Evolutionary conservation across 257 asterid species (phyloP), one percentile per base, ranked within the genome.

Genomic region (Cynanchum wilfordii): DNA sequence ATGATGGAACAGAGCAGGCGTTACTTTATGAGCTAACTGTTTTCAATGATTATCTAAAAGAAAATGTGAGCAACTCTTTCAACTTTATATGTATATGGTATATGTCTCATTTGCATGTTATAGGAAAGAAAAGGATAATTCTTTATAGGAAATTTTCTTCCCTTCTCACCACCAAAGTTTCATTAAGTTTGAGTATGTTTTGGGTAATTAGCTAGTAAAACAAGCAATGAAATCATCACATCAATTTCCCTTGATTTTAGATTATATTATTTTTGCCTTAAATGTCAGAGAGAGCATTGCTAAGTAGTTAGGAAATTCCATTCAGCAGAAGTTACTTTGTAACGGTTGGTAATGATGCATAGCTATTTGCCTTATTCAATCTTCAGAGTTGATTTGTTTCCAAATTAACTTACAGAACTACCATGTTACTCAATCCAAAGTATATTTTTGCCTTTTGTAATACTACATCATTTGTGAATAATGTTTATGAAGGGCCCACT

Each of bases 1-100:
- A 65, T 75, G 99, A 92, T 80, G 96, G 95, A 79, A 83, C 96
- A 22, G 97, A 90, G 89, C 86, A 85, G 84, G 88, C 95, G 55
- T 83, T 95, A 75, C 88, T 90, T 29, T 70, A 79, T 73, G 98
- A 95, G 85, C 86, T 95, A 79, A 79, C 83, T 68, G 91, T 86
- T 64, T 84, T 91, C 80, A 81, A 90, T 81, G 85, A 81, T 78
- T 85, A 90, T 81, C 85, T 95, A 44, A 83, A 87, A 83, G 88
- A 85, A 71, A 86, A 90, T 85, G 98, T 95, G 72, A 86, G 97
- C 68, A 36, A 17, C 50, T 59, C 44, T 38, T 74, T 30, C 44
- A 16, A 42, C 63, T 22, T 17, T 20, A 33, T 0, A 16, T 33
- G 10, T n/a, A 19, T 25, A 33, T 42, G 47, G 22, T 24, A 10